phyloP scores from a whole-genome alignment of 2,329 filamentous ascomycete species.

The Talaromyces sp. region DNA sequence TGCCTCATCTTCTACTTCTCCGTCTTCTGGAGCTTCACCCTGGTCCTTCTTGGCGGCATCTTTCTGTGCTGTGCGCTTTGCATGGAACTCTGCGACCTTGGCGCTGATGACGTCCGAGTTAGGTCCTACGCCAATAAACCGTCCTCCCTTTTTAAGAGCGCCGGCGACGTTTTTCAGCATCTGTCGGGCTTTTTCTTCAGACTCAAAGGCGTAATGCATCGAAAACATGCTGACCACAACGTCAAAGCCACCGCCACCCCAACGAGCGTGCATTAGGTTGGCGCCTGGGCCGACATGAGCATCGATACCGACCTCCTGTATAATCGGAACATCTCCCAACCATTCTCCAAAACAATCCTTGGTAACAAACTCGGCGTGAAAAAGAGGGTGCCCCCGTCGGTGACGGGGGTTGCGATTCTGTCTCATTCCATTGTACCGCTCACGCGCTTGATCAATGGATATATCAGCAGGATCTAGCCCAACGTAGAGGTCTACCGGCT shows the following conservation, averaged over 20 bases:
- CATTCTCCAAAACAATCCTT: constrained; percentile 90
- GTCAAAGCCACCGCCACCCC: constrained; percentile 76
- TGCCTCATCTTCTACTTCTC: constrained; percentile 51
- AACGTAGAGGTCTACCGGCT: constrained; percentile 85
- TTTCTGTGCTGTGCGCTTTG: constrained; percentile 40
- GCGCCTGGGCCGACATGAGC: constrained; percentile 56
- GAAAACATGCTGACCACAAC: constrained; percentile 99
- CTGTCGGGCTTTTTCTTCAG: constrained; percentile 76
- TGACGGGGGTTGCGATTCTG: constrained; percentile 46
- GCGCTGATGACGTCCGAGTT: constrained; percentile 86
- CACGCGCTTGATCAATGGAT: constrained; percentile 82
- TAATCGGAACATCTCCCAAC: constrained; percentile 72
- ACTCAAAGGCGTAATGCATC: constrained; percentile 98
- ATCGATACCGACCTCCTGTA: constrained; percentile 84
- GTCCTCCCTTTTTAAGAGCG: constrained; percentile 83
- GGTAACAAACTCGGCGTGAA: constrained; percentile 79
- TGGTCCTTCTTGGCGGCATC: background rate
- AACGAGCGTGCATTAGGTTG: constrained; percentile 54
- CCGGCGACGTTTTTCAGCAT: constrained; percentile 94
- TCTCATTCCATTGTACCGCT: constrained; percentile 71
- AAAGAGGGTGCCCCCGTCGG: constrained; percentile 54
- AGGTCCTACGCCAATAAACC: constrained; percentile 93
- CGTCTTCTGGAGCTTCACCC: constrained; percentile 26
- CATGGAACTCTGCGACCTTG: constrained; percentile 71
- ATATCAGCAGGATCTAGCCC: constrained; percentile 90